Evolutionary conservation across 1,139 yeast species (phyloP).

Genomic region (Taphrina deformans): DNA sequence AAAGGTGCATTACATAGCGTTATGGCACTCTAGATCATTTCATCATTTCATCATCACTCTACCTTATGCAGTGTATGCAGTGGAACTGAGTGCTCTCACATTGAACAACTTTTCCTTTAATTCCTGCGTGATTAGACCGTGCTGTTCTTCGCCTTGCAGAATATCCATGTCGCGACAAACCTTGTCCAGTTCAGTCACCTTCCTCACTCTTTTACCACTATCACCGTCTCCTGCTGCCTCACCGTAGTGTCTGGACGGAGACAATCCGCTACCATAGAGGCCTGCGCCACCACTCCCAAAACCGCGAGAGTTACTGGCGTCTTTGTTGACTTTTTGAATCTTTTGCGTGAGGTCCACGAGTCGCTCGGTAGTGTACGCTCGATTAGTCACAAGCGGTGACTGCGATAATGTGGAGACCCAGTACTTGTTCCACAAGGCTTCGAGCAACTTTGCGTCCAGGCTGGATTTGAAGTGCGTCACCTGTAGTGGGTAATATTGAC

Average conservation of each 20-base stretch:
- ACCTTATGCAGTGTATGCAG: background rate
- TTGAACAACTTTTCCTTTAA: constrained; percentile 42
- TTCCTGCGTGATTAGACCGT: constrained; percentile 44
- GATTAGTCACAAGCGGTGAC: constrained; percentile 40
- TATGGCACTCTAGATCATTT: background rate
- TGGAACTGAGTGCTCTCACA: constrained; percentile 9
- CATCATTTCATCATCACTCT: background rate
- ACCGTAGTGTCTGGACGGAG: constrained; percentile 2
- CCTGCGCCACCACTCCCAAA: constrained; percentile 1
- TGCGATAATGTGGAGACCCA: constrained; percentile 52
- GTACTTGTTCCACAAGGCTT: constrained; percentile 53
- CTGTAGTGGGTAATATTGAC: constrained; percentile 68
- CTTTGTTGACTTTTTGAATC: background rate
- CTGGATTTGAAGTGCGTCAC: constrained; percentile 62
- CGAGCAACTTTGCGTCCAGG: constrained; percentile 54
- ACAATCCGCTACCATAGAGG: background rate
- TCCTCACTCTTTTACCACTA: background rate
- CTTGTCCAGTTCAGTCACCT: constrained; percentile 37
- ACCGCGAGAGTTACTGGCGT: background rate
- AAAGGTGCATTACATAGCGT: background rate
- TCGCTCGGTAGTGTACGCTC: constrained; percentile 28
- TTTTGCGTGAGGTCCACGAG: constrained; percentile 14
- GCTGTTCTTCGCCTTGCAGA: constrained; percentile 45
- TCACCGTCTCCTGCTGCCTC: background rate
- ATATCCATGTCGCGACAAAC: constrained; percentile 41